Base-by-base conservation (phyloP, 805 yeast species). In the Metschnikowia dekortorum region DNA sequence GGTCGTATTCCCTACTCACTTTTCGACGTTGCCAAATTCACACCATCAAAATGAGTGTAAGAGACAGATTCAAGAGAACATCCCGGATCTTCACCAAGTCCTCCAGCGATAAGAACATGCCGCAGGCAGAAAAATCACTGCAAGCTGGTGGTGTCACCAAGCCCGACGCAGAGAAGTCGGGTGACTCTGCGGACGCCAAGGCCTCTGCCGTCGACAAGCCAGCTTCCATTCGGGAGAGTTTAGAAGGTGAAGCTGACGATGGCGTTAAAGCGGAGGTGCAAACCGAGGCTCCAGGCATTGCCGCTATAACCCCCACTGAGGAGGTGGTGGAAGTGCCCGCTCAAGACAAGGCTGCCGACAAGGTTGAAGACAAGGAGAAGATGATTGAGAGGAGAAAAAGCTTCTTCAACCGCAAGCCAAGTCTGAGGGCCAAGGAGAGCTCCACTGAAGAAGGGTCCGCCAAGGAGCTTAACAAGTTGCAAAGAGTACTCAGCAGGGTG, bases 331-430 rank as follows among this genome's bases (percentile, higher is more conserved):
- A 10, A 14, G 14, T 8, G 3, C 34, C 47, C 39, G 4, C 29
- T 35, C 39, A 44, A 29, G 35, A 34, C 50, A 59, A 60, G 28
- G 48, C 63, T 29, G 53, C 61, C 53, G 67, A 60, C 41, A 69
- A 64, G 41, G 30, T 14, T 44, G 40, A 8, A 7, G 8, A 6
- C 10, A 35, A 32, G 32, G 44, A 41, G 8, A 16, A 33, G 9
- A 42, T 39, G 39, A 47, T 49, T 46, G 47, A 49, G 33, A 52
- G 50, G 29, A 49, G 51, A 18, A 46, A 32, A 31, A 43, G 52
- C 35, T 49, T 52, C 43, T 49, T 52, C 33, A 52, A 46, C 36
- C 43, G 40, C 13, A 42, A 33, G 18, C 45, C 45, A 6, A 22
- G 32, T 3, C 13, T 32, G n/a, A 35, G 28, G 34, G 35, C 28